phyloP scores from a whole-genome alignment of 2,329 filamentous ascomycete species.

The Triangularia setosa region DNA sequence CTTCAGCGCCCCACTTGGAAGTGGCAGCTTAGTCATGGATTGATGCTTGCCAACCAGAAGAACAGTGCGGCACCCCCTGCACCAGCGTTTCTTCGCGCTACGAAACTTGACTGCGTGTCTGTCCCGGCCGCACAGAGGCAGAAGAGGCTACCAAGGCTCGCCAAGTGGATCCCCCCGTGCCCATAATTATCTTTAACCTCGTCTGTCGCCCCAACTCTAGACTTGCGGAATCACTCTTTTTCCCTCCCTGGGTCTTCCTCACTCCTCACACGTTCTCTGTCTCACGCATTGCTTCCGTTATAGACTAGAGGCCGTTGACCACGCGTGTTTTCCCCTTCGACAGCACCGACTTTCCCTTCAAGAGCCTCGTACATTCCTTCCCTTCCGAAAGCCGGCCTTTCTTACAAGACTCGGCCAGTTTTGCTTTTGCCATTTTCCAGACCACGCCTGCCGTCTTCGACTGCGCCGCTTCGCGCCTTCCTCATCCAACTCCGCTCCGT shows the following conservation, averaged over 20 bases:
- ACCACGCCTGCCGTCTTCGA: slow-evolving; percentile 27
- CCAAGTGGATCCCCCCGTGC: slow-evolving; percentile 14
- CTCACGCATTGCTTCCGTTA: not conserved
- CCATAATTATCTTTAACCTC: slow-evolving; percentile 27
- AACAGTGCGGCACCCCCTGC: not conserved
- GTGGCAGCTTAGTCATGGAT: not conserved
- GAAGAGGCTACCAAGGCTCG: slow-evolving; percentile 13
- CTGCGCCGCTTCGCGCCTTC: slow-evolving; percentile 22
- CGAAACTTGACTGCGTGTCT: not conserved
- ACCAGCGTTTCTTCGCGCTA: not conserved
- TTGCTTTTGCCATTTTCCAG: slow-evolving; percentile 28
- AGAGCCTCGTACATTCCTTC: slow-evolving; percentile 1
- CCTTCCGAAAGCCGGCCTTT: slow-evolving; percentile 9
- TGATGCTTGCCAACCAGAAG: not conserved
- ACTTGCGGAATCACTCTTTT: slow-evolving; percentile 21
- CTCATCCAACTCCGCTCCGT: not conserved
- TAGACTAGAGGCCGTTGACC: not conserved
- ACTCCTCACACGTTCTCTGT: slow-evolving; percentile 3
- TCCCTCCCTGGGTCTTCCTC: slow-evolving; percentile 8
- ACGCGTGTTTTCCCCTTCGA: slow-evolving; percentile 10
- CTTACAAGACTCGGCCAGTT: not conserved
- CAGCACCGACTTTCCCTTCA: not conserved
- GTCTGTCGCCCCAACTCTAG: slow-evolving; percentile 18
- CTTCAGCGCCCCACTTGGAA: not conserved
- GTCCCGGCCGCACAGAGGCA: not conserved